Evolutionary conservation across 352 stramenopile genomes (phyloP), one percentile per base, ranked within the genome.

Genomic region (Pythium chondricola): DNA sequence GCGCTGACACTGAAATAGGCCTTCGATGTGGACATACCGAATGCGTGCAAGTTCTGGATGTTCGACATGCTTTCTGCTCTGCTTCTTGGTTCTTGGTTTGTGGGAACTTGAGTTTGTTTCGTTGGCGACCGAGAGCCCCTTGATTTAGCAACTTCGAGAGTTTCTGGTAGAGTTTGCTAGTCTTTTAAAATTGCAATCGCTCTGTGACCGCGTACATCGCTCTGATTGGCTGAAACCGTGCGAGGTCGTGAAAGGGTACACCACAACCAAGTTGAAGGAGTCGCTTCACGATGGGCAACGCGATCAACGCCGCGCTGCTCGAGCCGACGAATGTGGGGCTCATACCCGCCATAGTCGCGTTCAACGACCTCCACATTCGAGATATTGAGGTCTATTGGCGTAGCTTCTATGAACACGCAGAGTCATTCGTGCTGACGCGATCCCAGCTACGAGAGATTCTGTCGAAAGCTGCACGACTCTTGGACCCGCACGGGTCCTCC

Each of bases 21-120:
- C n/a, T n/a, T n/a, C n/a, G n/a, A n/a, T n/a, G n/a, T n/a, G n/a
- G 43, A 86, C 77, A 60, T 58, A 92, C 80, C 80, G 63, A 92
- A 92, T 50, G 80, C 87, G 67, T 85, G 74, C 71, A 92, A 92
- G 75, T 89, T 92, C 77, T 89, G 80, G 64, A 92, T 92, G 52
- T 92, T 77, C 56, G 77, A 64, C 80, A 92, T 92, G 35, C 45
- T 71, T 33, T 27, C 14, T 17, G 56, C 49, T 40, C 43, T 63
- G 32, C 13, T 52, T 7, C 30, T 53, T 59, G 32, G 46, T 40
- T 47, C 41, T 64, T 63, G 57, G 26, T 58, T 40, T 22, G 55
- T 36, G 44, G 43, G 52, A 67, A 55, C n/a, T n/a, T n/a, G n/a
- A n/a, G n/a, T n/a, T n/a, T n/a, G 30, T 67, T 61, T 79, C 62